Conservation (phyloP, 2,329 filamentous ascomycete genomes). For the Ilyonectria sp. region DNA sequence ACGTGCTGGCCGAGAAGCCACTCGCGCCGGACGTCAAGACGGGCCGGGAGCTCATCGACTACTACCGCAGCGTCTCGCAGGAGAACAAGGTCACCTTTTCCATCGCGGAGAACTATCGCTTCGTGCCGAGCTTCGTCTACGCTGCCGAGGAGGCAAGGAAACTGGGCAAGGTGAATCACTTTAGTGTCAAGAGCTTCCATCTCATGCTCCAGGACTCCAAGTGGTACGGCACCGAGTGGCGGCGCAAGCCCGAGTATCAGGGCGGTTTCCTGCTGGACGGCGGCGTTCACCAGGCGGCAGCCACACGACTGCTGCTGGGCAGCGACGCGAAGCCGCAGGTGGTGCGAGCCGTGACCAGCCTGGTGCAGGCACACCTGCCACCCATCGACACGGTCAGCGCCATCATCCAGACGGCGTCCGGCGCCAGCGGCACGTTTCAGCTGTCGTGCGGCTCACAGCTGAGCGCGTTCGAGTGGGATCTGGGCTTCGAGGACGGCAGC, state of each 20-base stretch:
- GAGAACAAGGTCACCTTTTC: slow-evolving; percentile 61
- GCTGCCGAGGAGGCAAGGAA: slow-evolving; percentile 60
- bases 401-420: slow-evolving; percentile 67
- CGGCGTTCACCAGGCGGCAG: slow-evolving; percentile 81
- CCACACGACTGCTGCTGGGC: slow-evolving; percentile 71
- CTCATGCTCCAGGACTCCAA: slow-evolving; percentile 57
- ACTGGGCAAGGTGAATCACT: slow-evolving; percentile 59
- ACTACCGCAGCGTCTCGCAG: slow-evolving; percentile 47
- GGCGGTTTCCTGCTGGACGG: slow-evolving; percentile 84
- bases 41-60: slow-evolving; percentile 58
- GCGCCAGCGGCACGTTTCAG: slow-evolving; percentile 70
- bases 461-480: slow-evolving; percentile 66
- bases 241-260: slow-evolving; percentile 78
- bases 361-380: slow-evolving; percentile 70
- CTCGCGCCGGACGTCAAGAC: slow-evolving; percentile 71
- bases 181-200: slow-evolving; percentile 58
- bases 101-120: slow-evolving; percentile 83
- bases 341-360: slow-evolving; percentile 69
- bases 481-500: slow-evolving; percentile 71
- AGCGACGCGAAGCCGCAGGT: slow-evolving; percentile 59
- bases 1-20: slow-evolving; percentile 80
- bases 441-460: slow-evolving; percentile 71
- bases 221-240: slow-evolving; percentile 72
- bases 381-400: slow-evolving; percentile 79
- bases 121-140: slow-evolving; percentile 68